Evolutionary conservation across 2,329 filamentous ascomycete species (phyloP).

Genomic region (Penicillium sp.): DNA sequence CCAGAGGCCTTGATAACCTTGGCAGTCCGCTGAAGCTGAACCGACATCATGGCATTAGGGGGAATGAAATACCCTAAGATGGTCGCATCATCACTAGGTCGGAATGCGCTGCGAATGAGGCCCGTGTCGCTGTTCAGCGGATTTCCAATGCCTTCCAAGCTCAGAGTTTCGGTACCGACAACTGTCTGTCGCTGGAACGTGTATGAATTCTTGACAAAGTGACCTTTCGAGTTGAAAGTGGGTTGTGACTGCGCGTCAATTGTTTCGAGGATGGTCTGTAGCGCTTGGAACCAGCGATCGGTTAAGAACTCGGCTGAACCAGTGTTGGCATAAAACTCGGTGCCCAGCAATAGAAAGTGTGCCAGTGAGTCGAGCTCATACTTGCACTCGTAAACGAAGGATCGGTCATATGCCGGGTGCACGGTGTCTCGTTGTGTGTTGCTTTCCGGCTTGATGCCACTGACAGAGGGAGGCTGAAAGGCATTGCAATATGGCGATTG

Average conservation of each 20-base stretch:
- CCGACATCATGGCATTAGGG: conserved; percentile 91
- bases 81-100: conserved; percentile 90
- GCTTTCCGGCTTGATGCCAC: conserved; percentile 61
- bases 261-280: conserved; percentile 67
- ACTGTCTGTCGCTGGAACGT: conserved; percentile 78
- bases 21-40: conserved; percentile 72
- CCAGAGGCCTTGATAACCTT: conserved; percentile 57
- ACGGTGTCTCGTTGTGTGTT: conserved; percentile 81
- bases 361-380: conserved; percentile 96
- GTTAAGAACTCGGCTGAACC: conserved; percentile 72
- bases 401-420: conserved; percentile 78
- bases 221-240: conserved; percentile 68
- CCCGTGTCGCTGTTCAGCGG: conserved; percentile 79
- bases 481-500: conserved; percentile 96
- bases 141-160: conserved; percentile 77
- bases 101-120: conserved; percentile 82
- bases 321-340: conserved; percentile 79
- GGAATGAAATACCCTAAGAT: conserved; percentile 94
- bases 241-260: conserved; percentile 71
- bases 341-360: conserved; percentile 77
- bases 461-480: conserved; percentile 88
- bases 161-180: conserved; percentile 83
- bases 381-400: conserved; percentile 92
- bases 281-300: conserved; percentile 67
- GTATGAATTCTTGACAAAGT: conserved; percentile 68